Evolutionary conservation across 2,329 filamentous ascomycete genomes (phyloP), one percentile per base, ranked within the genome.

Genomic region (Cladosporium phlei): DNA sequence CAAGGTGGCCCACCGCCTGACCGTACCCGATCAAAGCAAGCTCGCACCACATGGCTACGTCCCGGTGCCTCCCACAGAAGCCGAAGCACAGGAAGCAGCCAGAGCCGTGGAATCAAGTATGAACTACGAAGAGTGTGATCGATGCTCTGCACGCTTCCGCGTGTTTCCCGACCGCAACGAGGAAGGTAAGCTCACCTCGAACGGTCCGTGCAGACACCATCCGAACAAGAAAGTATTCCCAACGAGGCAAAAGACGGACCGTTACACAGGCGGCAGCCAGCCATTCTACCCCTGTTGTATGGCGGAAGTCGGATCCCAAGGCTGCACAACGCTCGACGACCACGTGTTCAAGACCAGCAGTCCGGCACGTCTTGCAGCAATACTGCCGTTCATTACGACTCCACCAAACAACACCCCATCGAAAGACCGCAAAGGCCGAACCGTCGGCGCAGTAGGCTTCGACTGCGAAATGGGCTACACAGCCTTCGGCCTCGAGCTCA

Each of bases 391-490:
- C 63, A 77, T 80, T 47, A 68, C 79, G 51, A 97, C 93, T 0
- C 90, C 90, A 0, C 67, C 74, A 10, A 89, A 88, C 54, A 64
- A 70, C 1, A 58, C 68, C 2, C 73, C 70, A 1, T 69, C 72
- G 0, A 58, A 66, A 1, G 69, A 76, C 25, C 33, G 43, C 2
- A 52, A 52, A 19, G 28, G 37, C 10, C 48, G 39, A 38, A 46
- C 50, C 7, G 52, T 59, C 1, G 78, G 78, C 27, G 87, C 85
- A 2, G 81, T 97, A 9, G 85, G 82, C 53, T 91, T 98, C 59
- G 93, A 98, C 64, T 97, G 93, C 59, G 93, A 98, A 63, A 98
- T 98, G 93, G 88, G 87, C 4, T 97, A 95, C 62, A 98, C 94
- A 0, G 86, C 87, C 1, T 68, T 85, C 39, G 93, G 94, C 0